phyloP scores from a whole-genome alignment of 352 stramenopile genomes.

The Pythium insidiosum region DNA sequence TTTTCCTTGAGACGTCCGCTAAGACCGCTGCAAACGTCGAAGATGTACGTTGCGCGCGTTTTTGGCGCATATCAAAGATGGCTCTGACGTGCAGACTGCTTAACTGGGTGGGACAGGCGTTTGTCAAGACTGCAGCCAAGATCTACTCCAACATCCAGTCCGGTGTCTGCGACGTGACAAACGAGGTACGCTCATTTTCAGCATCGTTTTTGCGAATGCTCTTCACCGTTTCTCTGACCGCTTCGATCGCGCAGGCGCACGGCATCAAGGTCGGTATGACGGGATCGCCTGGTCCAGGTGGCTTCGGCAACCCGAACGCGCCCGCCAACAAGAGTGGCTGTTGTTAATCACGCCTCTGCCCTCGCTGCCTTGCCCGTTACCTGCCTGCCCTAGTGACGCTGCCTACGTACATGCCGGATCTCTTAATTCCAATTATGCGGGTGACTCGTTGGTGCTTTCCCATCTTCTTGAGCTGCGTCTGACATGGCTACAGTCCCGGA shows the following conservation, averaged over 20 bases:
- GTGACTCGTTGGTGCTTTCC: too few relatives aligned
- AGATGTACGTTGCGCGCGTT: slow-evolving; percentile 90
- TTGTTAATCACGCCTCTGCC: slow-evolving; percentile 39
- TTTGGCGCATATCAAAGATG: too few relatives aligned
- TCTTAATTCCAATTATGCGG: too few relatives aligned
- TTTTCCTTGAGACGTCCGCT: slow-evolving; percentile 99
- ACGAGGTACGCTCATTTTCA: slow-evolving; percentile 79
- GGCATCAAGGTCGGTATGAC: slow-evolving; percentile 88
- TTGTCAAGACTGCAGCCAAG: slow-evolving; percentile 94
- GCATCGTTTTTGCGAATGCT: not conserved
- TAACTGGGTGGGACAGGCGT: too few relatives aligned
- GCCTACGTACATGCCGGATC: too few relatives aligned
- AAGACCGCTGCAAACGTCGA: slow-evolving; percentile 99
- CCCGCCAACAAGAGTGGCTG: slow-evolving; percentile 59
- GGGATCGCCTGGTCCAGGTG: slow-evolving; percentile 59
- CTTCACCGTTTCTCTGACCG: not conserved
- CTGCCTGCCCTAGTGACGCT: too few relatives aligned
- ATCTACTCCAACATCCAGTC: slow-evolving; percentile 96
- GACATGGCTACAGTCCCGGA: too few relatives aligned
- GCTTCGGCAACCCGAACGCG: slow-evolving; percentile 72
- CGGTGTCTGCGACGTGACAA: slow-evolving; percentile 92
- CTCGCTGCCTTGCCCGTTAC: not conserved
- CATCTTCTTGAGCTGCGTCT: too few relatives aligned
- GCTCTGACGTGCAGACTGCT: too few relatives aligned
- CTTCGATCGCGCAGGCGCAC: slow-evolving; percentile 39